Conservation (phyloP, 2,329 filamentous ascomycete genomes). For the Beauveria scarabaeidicola region DNA sequence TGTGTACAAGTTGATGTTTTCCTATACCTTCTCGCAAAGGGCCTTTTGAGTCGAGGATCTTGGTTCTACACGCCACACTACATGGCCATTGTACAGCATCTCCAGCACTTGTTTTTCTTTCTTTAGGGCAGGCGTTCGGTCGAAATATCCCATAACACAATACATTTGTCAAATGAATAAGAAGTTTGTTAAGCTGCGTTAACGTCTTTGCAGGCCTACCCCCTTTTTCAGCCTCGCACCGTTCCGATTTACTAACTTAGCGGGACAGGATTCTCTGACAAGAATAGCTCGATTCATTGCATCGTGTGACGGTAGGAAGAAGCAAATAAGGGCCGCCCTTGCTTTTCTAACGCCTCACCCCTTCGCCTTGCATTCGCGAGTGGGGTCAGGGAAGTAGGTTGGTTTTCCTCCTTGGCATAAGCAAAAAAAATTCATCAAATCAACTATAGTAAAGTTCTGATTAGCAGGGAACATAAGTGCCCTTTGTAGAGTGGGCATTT, state of each 20-base stretch:
- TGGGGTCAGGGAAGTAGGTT: background rate
- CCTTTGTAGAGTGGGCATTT: too few relatives aligned
- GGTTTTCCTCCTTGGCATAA: too few relatives aligned
- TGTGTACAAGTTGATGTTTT: background rate
- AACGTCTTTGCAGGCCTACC: background rate
- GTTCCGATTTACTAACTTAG: background rate
- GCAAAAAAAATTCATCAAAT: too few relatives aligned
- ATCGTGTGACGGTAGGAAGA: background rate
- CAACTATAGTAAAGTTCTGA: too few relatives aligned
- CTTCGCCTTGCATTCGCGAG: background rate
- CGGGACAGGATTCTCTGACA: background rate
- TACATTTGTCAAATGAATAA: background rate
- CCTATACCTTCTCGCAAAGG: background rate
- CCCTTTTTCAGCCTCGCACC: background rate
- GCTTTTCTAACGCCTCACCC: background rate
- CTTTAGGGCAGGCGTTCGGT: background rate
- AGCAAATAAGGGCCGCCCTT: background rate
- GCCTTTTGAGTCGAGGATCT: background rate
- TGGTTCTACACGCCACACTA: background rate
- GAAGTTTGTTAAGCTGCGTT: background rate
- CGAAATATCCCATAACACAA: constrained; percentile 1
- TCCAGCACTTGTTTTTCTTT: background rate
- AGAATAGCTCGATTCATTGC: too few relatives aligned
- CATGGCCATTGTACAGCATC: background rate
- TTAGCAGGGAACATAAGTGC: too few relatives aligned